Base-by-base conservation (phyloP, 2,329 filamentous ascomycete genomes). In the Microdochium nivale region DNA sequence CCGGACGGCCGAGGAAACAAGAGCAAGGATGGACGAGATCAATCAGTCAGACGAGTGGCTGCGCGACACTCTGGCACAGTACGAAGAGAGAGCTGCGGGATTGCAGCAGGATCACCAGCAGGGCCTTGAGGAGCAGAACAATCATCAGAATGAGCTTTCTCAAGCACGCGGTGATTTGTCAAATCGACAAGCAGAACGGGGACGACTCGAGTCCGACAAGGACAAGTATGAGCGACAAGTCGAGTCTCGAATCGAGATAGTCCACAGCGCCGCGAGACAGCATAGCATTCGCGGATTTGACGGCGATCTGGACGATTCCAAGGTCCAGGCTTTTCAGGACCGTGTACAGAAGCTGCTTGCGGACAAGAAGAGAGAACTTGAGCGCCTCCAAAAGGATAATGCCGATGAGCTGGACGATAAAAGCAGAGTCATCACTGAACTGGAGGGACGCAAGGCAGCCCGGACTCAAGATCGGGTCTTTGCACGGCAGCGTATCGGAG, bases 251-350 rank as follows among this genome's bases (percentile, higher is more conserved):
- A 78, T 86, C 60, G 76, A 79, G 10, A 79, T 95, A 66, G 83
- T 96, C 51, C 89, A 84, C 56, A 84, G 91, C 52, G 83, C 88
- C 35, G 90, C 92, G 16, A 77, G 81, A 47, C 77, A 76, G 25
- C 88, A 96, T 66, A 84, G 81, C 53, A 88, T 99, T 55, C 85
- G 89, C 32, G 91, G 91, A 0, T 96, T 87, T 62, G 90, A 96
- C 56, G 81, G 85, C 21, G 83, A 90, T 13, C 71, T 96, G 46
- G 83, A 85, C 30, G 87, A 95, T 51, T 74, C 74, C 25, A 81
- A 88, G 51, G 84, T 95, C 35, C 75, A 79, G 37, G 78, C 85
- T 2, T 97, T 97, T 65, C 84, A 89, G 66, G 83, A 86, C 5
- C 84, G 84, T 56, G 81, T 97, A 48, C 79, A 84, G 46, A 91